phyloP scores from a whole-genome alignment of 257 asterid genomes.

The Solanum raphanifolium region DNA sequence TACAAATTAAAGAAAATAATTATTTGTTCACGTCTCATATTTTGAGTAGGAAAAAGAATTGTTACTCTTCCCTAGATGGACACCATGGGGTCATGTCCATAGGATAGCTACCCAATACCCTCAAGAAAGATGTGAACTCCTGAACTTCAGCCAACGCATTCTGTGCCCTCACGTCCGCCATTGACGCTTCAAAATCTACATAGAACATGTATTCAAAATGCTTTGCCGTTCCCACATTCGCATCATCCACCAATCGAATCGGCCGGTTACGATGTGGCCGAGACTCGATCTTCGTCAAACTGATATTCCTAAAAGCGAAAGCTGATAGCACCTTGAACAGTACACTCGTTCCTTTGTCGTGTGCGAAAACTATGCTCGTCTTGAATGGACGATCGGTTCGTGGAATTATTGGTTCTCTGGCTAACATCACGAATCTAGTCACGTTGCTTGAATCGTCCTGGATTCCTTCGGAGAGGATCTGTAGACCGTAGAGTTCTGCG shows the following conservation, averaged over 20 bases:
- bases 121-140: constrained; percentile 78
- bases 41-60: not conserved
- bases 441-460: constrained; percentile 81
- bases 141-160: constrained; percentile 87
- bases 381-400: constrained; percentile 85
- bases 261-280: constrained; percentile 75
- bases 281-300: constrained; percentile 77
- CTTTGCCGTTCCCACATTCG: constrained; percentile 55
- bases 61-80: constrained; percentile 34
- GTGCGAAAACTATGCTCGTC: constrained; percentile 84
- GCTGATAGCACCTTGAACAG: constrained; percentile 79
- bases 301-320: constrained; percentile 71
- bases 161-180: constrained; percentile 89
- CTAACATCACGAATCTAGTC: constrained; percentile 83
- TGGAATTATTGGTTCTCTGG: constrained; percentile 80
- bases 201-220: constrained; percentile 83
- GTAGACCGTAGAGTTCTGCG: constrained; percentile 66
- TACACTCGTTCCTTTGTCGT: constrained; percentile 68
- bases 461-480: constrained; percentile 56
- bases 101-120: constrained; percentile 90
- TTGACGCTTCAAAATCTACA: constrained; percentile 80
- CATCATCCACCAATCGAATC: constrained; percentile 56
- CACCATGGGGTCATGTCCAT: constrained; percentile 92
- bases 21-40: not conserved
- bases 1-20: not conserved